Conservation (phyloP, 495 filamentous ascomycete genomes). For the Penicillium pancosmium region DNA sequence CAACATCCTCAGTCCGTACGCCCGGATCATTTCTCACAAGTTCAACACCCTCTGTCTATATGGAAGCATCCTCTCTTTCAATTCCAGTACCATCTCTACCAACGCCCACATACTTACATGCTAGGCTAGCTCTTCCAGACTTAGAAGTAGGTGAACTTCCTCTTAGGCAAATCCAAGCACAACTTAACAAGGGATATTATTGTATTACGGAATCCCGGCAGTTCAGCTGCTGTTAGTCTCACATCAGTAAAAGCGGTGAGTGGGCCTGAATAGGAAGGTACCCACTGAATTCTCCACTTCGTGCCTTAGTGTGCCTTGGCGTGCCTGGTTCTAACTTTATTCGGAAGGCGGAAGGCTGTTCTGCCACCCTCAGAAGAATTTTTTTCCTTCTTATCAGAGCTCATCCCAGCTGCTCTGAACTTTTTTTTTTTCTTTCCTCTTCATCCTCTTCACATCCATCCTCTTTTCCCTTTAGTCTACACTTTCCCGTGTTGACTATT, state of each 20-base stretch:
- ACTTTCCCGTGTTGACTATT: conserved; percentile 21
- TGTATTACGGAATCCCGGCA: too few relatives aligned
- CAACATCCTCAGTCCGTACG: too few relatives aligned
- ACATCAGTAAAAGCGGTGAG: conserved; percentile 5
- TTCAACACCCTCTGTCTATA: too few relatives aligned
- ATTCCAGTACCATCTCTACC: too few relatives aligned
- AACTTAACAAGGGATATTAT: too few relatives aligned
- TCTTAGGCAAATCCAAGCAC: too few relatives aligned
- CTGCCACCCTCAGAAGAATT: too few relatives aligned
- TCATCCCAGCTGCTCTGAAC: conserved; percentile 20
- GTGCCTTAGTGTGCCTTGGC: conserved; percentile 12
- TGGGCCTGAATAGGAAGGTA: conserved; percentile 10
- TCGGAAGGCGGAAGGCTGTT: conserved; percentile 36
- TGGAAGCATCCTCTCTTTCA: too few relatives aligned
- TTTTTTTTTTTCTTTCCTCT: conserved; percentile 29
- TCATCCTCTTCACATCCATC: conserved; percentile 24
- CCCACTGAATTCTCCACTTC: conserved; percentile 18
- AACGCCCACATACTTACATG: too few relatives aligned
- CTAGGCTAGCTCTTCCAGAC: too few relatives aligned
- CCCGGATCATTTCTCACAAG: too few relatives aligned
- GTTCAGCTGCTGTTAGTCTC: neutral
- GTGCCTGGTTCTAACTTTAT: conserved; percentile 19
- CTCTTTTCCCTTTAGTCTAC: conserved; percentile 16
- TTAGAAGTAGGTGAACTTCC: too few relatives aligned
- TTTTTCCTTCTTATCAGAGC: conserved; percentile 40